phyloP scores from a whole-genome alignment of 805 yeast genomes.

The Debaryomyces maramus region DNA sequence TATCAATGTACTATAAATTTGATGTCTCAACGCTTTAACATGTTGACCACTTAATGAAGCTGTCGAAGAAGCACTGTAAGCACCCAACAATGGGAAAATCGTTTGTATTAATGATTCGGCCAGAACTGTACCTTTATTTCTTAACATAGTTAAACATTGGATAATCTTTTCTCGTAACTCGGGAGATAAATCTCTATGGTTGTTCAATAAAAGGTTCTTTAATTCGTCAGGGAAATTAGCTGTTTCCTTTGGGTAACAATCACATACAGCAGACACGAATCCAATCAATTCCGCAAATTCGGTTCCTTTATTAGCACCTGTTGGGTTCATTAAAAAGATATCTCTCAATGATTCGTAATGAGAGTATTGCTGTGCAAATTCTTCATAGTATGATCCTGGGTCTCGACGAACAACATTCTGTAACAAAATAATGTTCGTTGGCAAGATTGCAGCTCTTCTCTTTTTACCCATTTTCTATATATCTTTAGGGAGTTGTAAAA shows the following conservation, averaged over 20 bases:
- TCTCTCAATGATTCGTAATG: conserved; percentile 92
- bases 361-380: conserved; percentile 86
- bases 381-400: conserved; percentile 92
- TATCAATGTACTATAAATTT: conserved; percentile 77
- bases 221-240: conserved; percentile 80
- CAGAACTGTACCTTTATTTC: conserved; percentile 77
- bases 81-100: conserved; percentile 78
- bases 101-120: conserved; percentile 84
- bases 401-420: conserved; percentile 94
- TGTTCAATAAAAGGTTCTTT: conserved; percentile 61
- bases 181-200: conserved; percentile 80
- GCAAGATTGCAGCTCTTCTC: conserved; percentile 90
- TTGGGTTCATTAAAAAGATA: conserved; percentile 73
- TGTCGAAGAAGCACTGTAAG: conserved; percentile 49
- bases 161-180: conserved; percentile 89
- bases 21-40: conserved; percentile 79
- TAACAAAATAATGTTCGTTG: conserved; percentile 84
- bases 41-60: conserved; percentile 53
- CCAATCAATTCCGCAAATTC: conserved; percentile 83
- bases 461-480: conserved; percentile 66
- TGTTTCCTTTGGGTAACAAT: conserved; percentile 88
- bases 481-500: neutral
- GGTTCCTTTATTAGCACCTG: conserved; percentile 52
- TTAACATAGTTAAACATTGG: conserved; percentile 83
- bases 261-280: conserved; percentile 87